Conservation (phyloP, 306 rosid genomes). For the Inga leiocalycina region DNA sequence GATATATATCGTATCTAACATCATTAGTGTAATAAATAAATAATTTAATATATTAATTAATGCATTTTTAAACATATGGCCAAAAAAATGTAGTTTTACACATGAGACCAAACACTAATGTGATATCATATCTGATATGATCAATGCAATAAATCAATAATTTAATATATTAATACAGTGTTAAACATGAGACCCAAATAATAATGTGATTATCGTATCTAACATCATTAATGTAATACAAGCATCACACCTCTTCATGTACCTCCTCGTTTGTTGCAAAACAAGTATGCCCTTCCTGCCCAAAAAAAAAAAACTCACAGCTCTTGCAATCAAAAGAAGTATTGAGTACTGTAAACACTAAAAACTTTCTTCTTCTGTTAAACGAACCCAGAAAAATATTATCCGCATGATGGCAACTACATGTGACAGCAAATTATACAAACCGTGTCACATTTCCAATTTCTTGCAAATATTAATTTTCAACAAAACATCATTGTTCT, state of each 20-base stretch:
- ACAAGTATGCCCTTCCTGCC: conserved; percentile 99
- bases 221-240: neutral
- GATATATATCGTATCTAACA: too few relatives aligned
- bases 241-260: conserved; percentile 73
- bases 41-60: too few relatives aligned
- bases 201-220: neutral
- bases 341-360: conserved; percentile 12
- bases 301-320: conserved; percentile 73
- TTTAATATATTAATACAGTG: too few relatives aligned
- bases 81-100: too few relatives aligned
- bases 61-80: too few relatives aligned
- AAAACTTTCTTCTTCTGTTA: neutral
- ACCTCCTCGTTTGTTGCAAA: conserved; percentile 94
- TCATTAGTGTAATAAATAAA: too few relatives aligned
- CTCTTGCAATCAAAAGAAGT: conserved; percentile 61
- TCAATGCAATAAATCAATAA: too few relatives aligned
- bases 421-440: neutral
- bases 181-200: neutral
- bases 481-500: neutral
- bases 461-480: neutral
- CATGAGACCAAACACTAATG: too few relatives aligned
- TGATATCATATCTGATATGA: too few relatives aligned
- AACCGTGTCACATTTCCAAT: neutral
- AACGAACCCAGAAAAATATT: neutral
- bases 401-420: neutral